Conservation (phyloP, 768 basidiomycete species). For the Phylloporus rhodoxanthus region DNA sequence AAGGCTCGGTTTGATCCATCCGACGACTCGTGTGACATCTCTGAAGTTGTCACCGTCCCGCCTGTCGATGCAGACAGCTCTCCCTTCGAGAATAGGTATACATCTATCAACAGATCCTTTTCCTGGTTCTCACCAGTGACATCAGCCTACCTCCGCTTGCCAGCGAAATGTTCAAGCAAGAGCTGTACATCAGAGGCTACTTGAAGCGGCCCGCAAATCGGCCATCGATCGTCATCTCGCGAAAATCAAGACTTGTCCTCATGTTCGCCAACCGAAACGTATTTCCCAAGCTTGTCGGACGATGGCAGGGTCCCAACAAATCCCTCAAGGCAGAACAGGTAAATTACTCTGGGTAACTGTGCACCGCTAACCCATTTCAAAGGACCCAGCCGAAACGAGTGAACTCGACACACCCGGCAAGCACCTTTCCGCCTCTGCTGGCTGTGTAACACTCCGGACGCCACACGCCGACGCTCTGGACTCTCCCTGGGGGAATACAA, state of each 20-base stretch:
- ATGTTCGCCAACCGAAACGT: slow-evolving; percentile 1
- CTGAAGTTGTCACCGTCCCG: slow-evolving; percentile 5
- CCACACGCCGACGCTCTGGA: slow-evolving; percentile 1
- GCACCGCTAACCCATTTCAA: background rate
- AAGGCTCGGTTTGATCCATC: background rate
- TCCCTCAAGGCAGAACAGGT: slow-evolving; percentile 14
- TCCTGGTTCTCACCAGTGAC: background rate
- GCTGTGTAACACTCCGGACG: slow-evolving; percentile 8
- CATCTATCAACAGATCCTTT: background rate
- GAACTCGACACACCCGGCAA: background rate
- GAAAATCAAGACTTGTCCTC: slow-evolving; percentile 1
- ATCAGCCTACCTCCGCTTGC: slow-evolving; percentile 23
- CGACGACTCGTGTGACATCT: slow-evolving; percentile 6
- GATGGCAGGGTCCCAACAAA: slow-evolving; percentile 15
- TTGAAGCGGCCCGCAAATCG: slow-evolving; percentile 15
- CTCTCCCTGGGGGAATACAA: slow-evolving; percentile 11
- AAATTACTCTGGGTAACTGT: background rate
- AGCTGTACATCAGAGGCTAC: slow-evolving; percentile 26
- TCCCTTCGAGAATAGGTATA: slow-evolving; percentile 12
- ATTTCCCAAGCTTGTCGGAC: slow-evolving; percentile 16
- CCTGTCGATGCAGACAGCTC: background rate
- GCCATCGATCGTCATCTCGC: slow-evolving; percentile 1
- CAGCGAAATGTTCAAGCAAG: slow-evolving; percentile 25
- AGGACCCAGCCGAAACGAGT: slow-evolving; percentile 1
- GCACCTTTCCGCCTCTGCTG: slow-evolving; percentile 4